Evolutionary conservation across 2,329 filamentous ascomycete species (phyloP).

Genomic region (Diaporthe sp.): DNA sequence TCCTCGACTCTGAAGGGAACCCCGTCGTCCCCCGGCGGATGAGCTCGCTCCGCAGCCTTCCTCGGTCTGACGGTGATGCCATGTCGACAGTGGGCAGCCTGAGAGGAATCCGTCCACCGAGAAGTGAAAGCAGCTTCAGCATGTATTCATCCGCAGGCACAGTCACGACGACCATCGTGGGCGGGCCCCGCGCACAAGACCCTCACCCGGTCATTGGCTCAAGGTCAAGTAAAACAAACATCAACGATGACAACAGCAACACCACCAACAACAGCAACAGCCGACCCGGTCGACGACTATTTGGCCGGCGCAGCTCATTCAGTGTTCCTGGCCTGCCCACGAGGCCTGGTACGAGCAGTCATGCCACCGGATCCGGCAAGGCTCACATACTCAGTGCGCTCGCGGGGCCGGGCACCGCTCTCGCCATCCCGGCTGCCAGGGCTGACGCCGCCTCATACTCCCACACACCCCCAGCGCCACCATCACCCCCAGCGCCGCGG

Average conservation of each 20-base stretch:
- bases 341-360: background rate
- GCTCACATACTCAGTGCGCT: conserved; percentile 9
- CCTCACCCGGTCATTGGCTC: background rate
- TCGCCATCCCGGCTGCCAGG: background rate
- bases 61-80: conserved; percentile 35
- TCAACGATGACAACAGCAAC: background rate
- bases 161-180: conserved; percentile 31
- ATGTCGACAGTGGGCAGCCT: conserved; percentile 35
- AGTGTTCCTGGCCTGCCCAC: conserved; percentile 35
- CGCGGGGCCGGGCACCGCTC: conserved; percentile 7
- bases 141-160: conserved; percentile 11
- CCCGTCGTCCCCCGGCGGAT: conserved; percentile 28
- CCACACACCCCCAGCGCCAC: background rate
- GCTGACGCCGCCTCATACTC: background rate
- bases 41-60: conserved; percentile 33
- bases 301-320: conserved; percentile 36
- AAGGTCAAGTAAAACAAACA: background rate
- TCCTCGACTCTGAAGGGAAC: conserved; percentile 34
- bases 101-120: conserved; percentile 20
- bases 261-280: background rate
- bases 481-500: background rate
- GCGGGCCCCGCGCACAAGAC: background rate
- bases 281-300: conserved; percentile 20
- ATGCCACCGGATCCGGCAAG: background rate
- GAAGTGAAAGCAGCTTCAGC: conserved; percentile 13